These are phyloP conservation scores for Lineolata rhizophorae DNA, from an alignment of 495 filamentous ascomycete genomes.

Conservation along the genomic window DNA sequence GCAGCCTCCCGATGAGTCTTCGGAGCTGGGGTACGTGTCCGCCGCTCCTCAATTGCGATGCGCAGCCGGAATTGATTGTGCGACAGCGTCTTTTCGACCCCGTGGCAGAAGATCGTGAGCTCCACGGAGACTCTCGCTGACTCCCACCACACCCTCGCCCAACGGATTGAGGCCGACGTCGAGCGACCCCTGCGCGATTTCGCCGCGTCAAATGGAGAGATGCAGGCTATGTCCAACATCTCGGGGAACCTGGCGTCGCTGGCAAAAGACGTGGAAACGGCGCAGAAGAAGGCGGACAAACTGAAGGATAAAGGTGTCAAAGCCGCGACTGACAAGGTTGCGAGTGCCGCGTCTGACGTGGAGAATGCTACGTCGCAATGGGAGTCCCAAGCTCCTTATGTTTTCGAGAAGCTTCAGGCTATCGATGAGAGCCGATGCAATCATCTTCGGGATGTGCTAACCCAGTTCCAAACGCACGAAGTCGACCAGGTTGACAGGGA, in stretches of 20 bases:
- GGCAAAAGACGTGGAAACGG: conserved; percentile 65
- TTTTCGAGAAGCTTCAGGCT: conserved; percentile 86
- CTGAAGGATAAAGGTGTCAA: conserved; percentile 58
- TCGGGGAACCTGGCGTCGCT: conserved; percentile 58
- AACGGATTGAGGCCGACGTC: conserved; percentile 76
- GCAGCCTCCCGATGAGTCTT: conserved; percentile 46
- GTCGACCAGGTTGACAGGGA: conserved; percentile 66
- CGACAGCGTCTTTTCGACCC: conserved; percentile 62
- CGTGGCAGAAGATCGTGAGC: conserved; percentile 79
- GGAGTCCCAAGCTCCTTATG: conserved; percentile 88
- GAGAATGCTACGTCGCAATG: conserved; percentile 66
- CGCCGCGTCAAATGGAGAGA: conserved; percentile 48
- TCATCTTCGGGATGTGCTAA: conserved; percentile 78
- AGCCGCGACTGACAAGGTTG: conserved; percentile 58
- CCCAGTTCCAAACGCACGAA: conserved; percentile 83
- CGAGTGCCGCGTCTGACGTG: conserved; percentile 47
- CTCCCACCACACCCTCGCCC: conserved; percentile 64
- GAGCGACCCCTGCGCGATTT: conserved; percentile 66
- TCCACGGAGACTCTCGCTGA: conserved; percentile 60
- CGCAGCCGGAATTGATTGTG: conserved; percentile 1
- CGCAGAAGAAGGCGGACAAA: conserved; percentile 77
- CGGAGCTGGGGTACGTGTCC: conserved; percentile 57
- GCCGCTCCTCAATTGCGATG: background rate
- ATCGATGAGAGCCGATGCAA: conserved; percentile 79
- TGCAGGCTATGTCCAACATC: conserved; percentile 65